Evolutionary conservation across 257 asterid species (phyloP), one percentile per base, ranked within the genome.

Genomic region (Voacanga thouarsii): DNA sequence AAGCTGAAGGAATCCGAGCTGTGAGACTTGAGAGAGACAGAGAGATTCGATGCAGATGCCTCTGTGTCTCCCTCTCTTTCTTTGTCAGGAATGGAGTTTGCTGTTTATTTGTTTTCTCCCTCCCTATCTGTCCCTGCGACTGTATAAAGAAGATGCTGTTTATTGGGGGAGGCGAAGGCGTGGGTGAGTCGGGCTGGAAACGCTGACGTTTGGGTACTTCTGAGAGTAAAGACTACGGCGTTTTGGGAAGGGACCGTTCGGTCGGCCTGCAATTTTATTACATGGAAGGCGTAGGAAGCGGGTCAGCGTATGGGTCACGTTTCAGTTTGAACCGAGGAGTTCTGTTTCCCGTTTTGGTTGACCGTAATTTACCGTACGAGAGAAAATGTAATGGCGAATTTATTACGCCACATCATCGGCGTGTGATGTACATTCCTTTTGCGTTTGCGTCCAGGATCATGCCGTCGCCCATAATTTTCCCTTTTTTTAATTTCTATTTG

Each of bases 151-250:
- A 9, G 53, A 68, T 68, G 51, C 33, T 41, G 1, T 68, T 19
- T 68, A 26, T 83, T 39, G 78, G 88, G 85, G 79, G 83, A 80
- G 83, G 78, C 71, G 85, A 80, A 84, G 82, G 86, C 72, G 39
- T 6, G 33, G 77, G 41, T 56, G 73, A 47, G 43, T 28, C 26
- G 16, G 28, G 1, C n/a, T n/a, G 7, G 2, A 75, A 75, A 75
- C 83, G 83, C 3, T 0, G 80, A 28, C 83, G 76, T 71, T 71
- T 2, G 0, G 19, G 2, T 16, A 8, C 12, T 4, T 45, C 33
- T 23, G 53, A 33, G 55, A 5, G 7, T 37, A 7, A 7, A 44
- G 3, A 65, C 43, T 11, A 72, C 68, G 33, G 24, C 81, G 82
- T 79, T 79, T 70, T 7, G 6, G 41, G 12, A 18, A 30, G 60